These are phyloP conservation scores for Psophocarpus tetragonolobus DNA, from an alignment of 306 rosid species.

Conservation along the genomic window DNA sequence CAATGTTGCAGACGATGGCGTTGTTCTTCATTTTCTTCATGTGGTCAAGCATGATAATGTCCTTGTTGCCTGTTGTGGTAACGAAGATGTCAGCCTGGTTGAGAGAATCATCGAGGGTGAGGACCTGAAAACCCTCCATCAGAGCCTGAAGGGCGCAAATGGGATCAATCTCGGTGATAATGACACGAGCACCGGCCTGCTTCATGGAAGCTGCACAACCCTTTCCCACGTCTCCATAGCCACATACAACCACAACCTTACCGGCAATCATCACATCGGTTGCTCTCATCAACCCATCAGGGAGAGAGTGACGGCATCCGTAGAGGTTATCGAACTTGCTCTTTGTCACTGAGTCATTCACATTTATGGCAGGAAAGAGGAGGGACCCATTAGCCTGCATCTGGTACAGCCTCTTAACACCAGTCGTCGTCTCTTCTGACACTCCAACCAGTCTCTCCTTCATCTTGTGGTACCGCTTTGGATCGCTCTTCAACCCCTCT, in stretches of 20 bases:
- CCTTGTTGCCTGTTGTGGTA: constrained; percentile 98
- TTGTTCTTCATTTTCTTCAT: constrained; percentile 99
- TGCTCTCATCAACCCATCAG: constrained; percentile 97
- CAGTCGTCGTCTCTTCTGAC: constrained; percentile 96
- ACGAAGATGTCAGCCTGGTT: constrained; percentile 80
- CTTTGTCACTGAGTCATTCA: constrained; percentile 95
- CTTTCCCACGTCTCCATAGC: constrained; percentile 98
- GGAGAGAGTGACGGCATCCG: constrained; percentile 99
- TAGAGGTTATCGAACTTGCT: constrained; percentile 99
- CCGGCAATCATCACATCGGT: constrained; percentile 99
- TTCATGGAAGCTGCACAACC: constrained; percentile 95
- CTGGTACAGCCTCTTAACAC: constrained; percentile 97
- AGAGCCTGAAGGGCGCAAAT: constrained; percentile 97
- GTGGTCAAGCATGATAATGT: constrained; percentile 78
- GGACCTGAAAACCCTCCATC: constrained; percentile 89
- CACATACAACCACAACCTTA: constrained; percentile 78
- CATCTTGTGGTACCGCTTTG: constrained; percentile 92
- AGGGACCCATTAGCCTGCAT: constrained; percentile 77
- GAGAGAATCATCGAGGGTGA: constrained; percentile 62
- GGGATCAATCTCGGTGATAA: constrained; percentile 94
- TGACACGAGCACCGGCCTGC: constrained; percentile 92
- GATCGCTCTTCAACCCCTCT: constrained; percentile 80
- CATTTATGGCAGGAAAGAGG: constrained; percentile 94
- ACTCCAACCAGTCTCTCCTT: constrained; percentile 85
- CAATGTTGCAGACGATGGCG: constrained; percentile 93